These are phyloP conservation scores for Hypoxylon subgilvum DNA, from an alignment of 495 filamentous ascomycete genomes.

Conservation along the genomic window DNA sequence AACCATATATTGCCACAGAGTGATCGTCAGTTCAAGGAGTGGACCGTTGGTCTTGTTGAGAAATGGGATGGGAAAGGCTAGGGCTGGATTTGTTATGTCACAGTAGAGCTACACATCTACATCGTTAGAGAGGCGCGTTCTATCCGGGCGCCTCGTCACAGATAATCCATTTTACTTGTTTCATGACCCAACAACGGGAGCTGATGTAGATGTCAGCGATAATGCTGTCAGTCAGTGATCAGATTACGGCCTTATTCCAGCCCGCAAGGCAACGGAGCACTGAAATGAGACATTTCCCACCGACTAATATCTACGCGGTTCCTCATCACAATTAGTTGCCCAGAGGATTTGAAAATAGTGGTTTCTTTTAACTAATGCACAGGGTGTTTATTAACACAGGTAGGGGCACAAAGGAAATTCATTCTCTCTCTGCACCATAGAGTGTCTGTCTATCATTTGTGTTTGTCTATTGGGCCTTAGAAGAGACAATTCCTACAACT, in stretches of 20 bases:
- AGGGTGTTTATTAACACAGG: conserved; percentile 46
- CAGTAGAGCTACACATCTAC: no score
- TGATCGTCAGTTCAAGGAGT: conserved; percentile 64
- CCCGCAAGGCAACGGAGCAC: no score
- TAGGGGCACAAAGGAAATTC: conserved; percentile 54
- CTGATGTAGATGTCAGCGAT: no score
- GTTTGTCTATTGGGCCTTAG: conserved; percentile 61
- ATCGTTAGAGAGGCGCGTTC: no score
- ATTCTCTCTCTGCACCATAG: conserved; percentile 39
- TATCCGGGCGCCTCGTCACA: no score
- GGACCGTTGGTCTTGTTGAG: conserved; percentile 70
- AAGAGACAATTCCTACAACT: conserved; percentile 56
- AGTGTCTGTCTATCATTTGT: conserved; percentile 47
- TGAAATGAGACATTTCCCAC: no score
- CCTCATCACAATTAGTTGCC: conserved; percentile 9
- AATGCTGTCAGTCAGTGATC: no score
- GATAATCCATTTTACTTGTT: no score
- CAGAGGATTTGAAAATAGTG: conserved; percentile 20
- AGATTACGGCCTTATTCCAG: no score
- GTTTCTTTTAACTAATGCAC: conserved; percentile 48
- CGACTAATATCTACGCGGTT: no score
- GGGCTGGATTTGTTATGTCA: no score
- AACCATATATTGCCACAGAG: conserved; percentile 61
- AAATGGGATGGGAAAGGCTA: conserved; percentile 38
- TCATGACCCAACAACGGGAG: no score